These are phyloP conservation scores for Letharia lupina DNA, from an alignment of 495 filamentous ascomycete genomes.

Conservation along the genomic window DNA sequence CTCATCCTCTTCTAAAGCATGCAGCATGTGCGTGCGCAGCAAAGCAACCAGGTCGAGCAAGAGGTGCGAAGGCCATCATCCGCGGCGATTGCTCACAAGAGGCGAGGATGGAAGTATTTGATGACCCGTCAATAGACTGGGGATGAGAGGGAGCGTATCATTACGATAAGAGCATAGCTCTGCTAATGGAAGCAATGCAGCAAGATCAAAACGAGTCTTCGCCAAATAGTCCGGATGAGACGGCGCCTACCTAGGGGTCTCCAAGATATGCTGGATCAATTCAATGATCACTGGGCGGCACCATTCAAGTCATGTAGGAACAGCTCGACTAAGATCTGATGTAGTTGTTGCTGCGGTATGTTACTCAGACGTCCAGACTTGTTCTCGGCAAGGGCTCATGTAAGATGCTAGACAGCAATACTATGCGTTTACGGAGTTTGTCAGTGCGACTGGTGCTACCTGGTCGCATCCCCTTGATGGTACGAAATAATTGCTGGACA, in stretches of 20 bases:
- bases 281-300: neutral
- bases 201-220: constrained; percentile 34
- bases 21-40: constrained; percentile 54
- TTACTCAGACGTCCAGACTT: neutral
- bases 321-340: constrained; percentile 44
- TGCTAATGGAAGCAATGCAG: constrained; percentile 51
- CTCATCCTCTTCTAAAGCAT: constrained; percentile 50
- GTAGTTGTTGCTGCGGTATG: constrained; percentile 47
- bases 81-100: constrained; percentile 41
- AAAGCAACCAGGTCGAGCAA: constrained; percentile 51
- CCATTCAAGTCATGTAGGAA: constrained; percentile 5
- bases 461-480: constrained; percentile 59
- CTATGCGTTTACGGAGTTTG: constrained; percentile 57
- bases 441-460: constrained; percentile 51
- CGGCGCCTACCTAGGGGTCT: neutral
- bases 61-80: constrained; percentile 41
- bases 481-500: constrained; percentile 53
- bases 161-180: constrained; percentile 55
- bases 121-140: constrained; percentile 44
- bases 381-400: neutral
- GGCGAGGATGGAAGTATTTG: constrained; percentile 46
- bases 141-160: constrained; percentile 50
- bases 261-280: neutral
- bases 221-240: neutral
- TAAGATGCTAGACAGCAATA: constrained; percentile 39